phyloP scores from a whole-genome alignment of 176 grass and related monocot species.

The Zizania latifolia region DNA sequence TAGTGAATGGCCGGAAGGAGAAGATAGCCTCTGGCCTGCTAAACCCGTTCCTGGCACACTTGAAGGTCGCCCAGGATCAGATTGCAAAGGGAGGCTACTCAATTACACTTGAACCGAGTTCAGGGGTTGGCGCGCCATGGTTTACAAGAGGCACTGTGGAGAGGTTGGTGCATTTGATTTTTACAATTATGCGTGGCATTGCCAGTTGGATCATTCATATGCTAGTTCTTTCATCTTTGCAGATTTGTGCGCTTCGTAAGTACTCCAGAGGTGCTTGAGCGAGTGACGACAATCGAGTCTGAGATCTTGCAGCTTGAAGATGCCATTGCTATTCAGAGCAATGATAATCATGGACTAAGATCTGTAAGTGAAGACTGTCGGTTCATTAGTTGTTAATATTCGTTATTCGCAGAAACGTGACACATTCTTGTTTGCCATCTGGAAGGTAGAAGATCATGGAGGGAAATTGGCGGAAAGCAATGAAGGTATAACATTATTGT shows the following conservation, averaged over 20 bases:
- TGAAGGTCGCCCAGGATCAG: conserved; percentile 84
- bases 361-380: conserved; percentile 37
- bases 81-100: conserved; percentile 90
- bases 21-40: conserved; percentile 89
- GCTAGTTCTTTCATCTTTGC: conserved; percentile 19
- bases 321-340: conserved; percentile 75
- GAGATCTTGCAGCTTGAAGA: conserved; percentile 95
- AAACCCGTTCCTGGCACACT: conserved; percentile 72
- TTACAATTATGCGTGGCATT: neutral
- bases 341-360: conserved; percentile 53
- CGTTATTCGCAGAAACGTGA: conserved; percentile 22
- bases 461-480: conserved; percentile 49
- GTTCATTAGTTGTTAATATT: conserved; percentile 9
- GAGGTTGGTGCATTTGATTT: conserved; percentile 44
- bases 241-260: conserved; percentile 97
- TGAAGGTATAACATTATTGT: conserved; percentile 44
- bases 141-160: conserved; percentile 81
- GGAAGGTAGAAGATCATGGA: conserved; percentile 62
- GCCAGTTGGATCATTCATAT: neutral
- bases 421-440: conserved; percentile 37
- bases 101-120: conserved; percentile 67
- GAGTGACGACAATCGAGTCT: conserved; percentile 81
- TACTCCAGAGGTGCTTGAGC: conserved; percentile 90
- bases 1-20: conserved; percentile 70
- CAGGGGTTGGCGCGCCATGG: conserved; percentile 41